These are phyloP conservation scores for Auriculariales sp. DNA, from an alignment of 768 basidiomycete species.

Conservation along the genomic window DNA sequence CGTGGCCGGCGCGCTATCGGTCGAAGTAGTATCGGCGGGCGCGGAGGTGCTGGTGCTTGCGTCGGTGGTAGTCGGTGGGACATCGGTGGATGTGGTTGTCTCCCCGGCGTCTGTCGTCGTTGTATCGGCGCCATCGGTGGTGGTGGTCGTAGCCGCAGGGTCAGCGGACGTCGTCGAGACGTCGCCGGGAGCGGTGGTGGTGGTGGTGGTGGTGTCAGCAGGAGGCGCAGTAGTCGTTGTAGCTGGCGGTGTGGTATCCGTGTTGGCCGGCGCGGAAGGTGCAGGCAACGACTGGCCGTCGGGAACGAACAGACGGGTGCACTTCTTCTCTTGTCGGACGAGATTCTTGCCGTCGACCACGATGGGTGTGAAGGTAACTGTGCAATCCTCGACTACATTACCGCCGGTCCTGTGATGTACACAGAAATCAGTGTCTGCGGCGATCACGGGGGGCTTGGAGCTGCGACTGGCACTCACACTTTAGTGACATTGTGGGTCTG, in stretches of 20 bases:
- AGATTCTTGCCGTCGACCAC: slow-evolving; percentile 35
- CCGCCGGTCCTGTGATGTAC: slow-evolving; percentile 20
- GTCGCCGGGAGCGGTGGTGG: background rate
- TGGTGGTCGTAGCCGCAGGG: background rate
- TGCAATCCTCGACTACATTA: slow-evolving; percentile 41
- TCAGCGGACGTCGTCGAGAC: background rate
- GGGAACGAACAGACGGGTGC: slow-evolving; percentile 24
- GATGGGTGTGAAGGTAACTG: slow-evolving; percentile 40
- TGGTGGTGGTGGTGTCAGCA: background rate
- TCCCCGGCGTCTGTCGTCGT: background rate
- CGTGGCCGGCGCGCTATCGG: background rate
- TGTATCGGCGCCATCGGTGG: background rate
- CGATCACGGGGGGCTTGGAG: background rate
- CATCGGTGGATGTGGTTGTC: background rate
- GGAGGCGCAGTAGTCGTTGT: background rate
- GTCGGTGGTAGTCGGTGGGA: background rate
- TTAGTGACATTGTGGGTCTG: slow-evolving; percentile 28
- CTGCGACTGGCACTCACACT: slow-evolving; percentile 25
- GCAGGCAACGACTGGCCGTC: background rate
- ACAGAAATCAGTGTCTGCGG: background rate
- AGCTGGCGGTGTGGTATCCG: slow-evolving; percentile 2
- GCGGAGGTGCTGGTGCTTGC: background rate
- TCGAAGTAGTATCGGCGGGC: background rate
- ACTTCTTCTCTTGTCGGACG: slow-evolving; percentile 38
- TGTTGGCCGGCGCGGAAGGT: slow-evolving; percentile 1